These are phyloP conservation scores for Stenocarpella maydis DNA, from an alignment of 2,329 filamentous ascomycete species.

Conservation along the genomic window DNA sequence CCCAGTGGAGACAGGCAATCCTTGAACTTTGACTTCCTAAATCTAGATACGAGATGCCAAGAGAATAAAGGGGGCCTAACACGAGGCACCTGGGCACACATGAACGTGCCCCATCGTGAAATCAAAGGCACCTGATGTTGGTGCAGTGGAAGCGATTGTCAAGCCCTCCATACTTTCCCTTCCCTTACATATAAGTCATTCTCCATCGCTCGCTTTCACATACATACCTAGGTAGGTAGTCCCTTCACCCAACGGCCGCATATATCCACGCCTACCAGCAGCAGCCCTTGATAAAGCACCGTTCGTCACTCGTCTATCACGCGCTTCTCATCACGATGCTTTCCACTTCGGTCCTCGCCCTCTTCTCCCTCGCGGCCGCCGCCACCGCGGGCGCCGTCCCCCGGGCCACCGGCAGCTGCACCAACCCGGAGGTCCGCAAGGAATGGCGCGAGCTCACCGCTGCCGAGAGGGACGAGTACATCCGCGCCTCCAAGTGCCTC, in stretches of 20 bases:
- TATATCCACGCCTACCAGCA: too few relatives aligned
- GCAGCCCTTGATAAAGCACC: background rate
- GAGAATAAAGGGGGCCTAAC: background rate
- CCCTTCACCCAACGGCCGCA: background rate
- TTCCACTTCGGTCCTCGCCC: too few relatives aligned
- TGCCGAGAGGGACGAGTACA: background rate
- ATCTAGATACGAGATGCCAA: constrained; percentile 1
- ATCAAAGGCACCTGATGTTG: background rate
- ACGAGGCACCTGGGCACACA: background rate
- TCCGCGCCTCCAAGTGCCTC: background rate
- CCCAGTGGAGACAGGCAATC: background rate
- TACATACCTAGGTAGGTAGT: background rate
- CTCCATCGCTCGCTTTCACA: background rate
- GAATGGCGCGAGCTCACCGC: constrained; percentile 8
- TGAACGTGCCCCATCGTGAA: background rate
- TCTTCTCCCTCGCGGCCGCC: background rate
- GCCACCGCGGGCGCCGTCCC: background rate
- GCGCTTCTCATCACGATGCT: background rate
- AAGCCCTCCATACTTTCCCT: background rate
- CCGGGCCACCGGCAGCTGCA: background rate
- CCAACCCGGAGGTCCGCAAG: background rate
- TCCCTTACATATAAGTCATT: background rate
- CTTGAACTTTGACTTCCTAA: background rate
- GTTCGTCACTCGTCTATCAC: background rate
- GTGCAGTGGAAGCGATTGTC: background rate